Conservation (phyloP, 1,139 yeast species). For the Suhomyces chickasaworum region DNA sequence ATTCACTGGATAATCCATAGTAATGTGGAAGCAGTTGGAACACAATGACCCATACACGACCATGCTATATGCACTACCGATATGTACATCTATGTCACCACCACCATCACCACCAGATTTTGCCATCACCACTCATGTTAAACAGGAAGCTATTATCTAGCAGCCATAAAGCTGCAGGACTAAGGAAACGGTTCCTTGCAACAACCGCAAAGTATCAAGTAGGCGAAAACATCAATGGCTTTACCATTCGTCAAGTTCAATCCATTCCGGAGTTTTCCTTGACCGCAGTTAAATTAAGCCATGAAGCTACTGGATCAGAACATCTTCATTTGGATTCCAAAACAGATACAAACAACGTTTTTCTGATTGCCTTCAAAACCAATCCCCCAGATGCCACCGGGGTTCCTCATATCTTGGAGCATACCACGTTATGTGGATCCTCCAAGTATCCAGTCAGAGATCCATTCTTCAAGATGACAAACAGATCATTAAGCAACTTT, state of each 20-base stretch:
- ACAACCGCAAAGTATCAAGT: constrained; percentile 51
- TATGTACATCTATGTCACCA: too few species aligned
- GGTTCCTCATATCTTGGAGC: constrained; percentile 93
- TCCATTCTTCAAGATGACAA: constrained; percentile 96
- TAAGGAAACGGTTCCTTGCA: constrained; percentile 5
- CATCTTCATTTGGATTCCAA: constrained; percentile 82
- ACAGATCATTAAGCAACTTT: constrained; percentile 81
- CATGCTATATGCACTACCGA: background rate
- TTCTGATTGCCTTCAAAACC: constrained; percentile 88
- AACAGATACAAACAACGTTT: constrained; percentile 81
- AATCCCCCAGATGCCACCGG: constrained; percentile 94
- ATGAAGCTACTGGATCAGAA: constrained; percentile 68
- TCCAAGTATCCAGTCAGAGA: constrained; percentile 89
- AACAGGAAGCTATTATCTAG: constrained; percentile 2
- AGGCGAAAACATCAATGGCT: constrained; percentile 67
- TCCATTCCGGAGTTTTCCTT: constrained; percentile 81
- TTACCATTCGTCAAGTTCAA: constrained; percentile 58
- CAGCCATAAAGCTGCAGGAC: background rate
- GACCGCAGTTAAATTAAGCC: constrained; percentile 73
- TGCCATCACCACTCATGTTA: constrained; percentile 5
- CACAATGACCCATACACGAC: background rate
- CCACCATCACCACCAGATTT: too few species aligned
- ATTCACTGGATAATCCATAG: too few species aligned
- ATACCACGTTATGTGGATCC: constrained; percentile 94
- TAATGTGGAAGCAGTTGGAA: too few species aligned